phyloP scores from a whole-genome alignment of 2,329 filamentous ascomycete species.

The Boeremia exigua region DNA sequence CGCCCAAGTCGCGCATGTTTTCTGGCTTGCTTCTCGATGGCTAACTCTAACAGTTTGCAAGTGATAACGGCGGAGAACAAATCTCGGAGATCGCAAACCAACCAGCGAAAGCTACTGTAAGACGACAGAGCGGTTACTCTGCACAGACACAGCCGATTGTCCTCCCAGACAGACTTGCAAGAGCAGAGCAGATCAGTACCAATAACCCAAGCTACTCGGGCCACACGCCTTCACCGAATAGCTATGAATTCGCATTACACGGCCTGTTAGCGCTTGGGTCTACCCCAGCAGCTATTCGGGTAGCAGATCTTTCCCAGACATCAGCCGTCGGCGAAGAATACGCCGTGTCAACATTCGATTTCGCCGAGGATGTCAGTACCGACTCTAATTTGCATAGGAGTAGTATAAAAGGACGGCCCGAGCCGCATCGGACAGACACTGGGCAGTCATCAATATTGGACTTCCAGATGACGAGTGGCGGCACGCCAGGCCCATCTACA shows the following conservation, averaged over 20 bases:
- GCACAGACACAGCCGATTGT: background rate
- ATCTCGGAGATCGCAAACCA: background rate
- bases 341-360: background rate
- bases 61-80: background rate
- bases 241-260: slow-evolving; percentile 30
- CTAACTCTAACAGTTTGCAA: background rate
- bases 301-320: background rate
- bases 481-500: background rate
- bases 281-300: background rate
- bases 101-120: background rate
- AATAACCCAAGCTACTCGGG: background rate
- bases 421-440: background rate
- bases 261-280: slow-evolving; percentile 28
- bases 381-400: background rate
- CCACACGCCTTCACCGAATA: slow-evolving; percentile 20
- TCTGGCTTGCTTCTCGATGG: background rate
- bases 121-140: background rate
- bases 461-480: background rate
- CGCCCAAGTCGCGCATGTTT: too few relatives aligned
- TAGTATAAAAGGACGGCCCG: background rate
- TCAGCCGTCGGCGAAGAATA: background rate
- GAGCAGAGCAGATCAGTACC: background rate
- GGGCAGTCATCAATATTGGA: background rate
- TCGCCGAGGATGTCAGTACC: background rate
- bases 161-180: background rate